Percentiles rank a stretch among this genome's conserved stretches.
Evolutionary conservation across 768 basidiomycete species (phyloP).

Genomic region (Pleurotus platypus): DNA sequence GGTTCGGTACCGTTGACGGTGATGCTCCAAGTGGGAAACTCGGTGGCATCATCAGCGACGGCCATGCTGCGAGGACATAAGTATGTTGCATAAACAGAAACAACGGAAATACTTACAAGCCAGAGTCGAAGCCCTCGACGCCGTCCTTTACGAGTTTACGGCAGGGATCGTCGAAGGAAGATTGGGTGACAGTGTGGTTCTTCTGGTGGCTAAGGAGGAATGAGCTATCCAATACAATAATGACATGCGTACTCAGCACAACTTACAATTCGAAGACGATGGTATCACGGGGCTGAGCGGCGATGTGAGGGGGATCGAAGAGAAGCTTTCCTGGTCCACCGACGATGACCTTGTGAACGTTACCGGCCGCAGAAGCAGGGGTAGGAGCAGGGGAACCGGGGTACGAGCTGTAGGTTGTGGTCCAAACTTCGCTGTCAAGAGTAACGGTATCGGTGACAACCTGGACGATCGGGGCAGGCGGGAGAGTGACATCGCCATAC

Average conservation of each 20-base stretch:
- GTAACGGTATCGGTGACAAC: slow-evolving; percentile 46
- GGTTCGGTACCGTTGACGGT: slow-evolving; percentile 57
- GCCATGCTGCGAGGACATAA: slow-evolving; percentile 23
- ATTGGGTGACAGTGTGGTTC: slow-evolving; percentile 68
- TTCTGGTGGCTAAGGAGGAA: slow-evolving; percentile 44
- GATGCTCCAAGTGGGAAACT: slow-evolving; percentile 53
- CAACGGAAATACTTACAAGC: slow-evolving; percentile 39
- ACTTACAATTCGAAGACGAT: slow-evolving; percentile 61
- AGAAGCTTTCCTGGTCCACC: slow-evolving; percentile 44
- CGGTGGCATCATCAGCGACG: slow-evolving; percentile 38
- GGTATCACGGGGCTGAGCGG: slow-evolving; percentile 49
- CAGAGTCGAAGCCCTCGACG: slow-evolving; percentile 49
- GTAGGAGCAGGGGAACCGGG: slow-evolving; percentile 52
- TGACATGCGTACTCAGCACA: background rate
- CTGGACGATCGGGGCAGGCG: slow-evolving; percentile 41
- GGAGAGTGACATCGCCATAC: slow-evolving; percentile 48
- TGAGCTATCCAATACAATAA: background rate
- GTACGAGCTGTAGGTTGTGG: slow-evolving; percentile 55
- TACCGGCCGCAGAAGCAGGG: slow-evolving; percentile 41
- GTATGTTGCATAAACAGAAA: background rate
- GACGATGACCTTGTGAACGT: slow-evolving; percentile 50
- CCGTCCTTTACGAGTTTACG: slow-evolving; percentile 34
- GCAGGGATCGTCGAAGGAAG: slow-evolving; percentile 60
- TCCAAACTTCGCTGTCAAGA: slow-evolving; percentile 42
- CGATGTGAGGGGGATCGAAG: slow-evolving; percentile 48